phyloP scores from a whole-genome alignment of 495 filamentous ascomycete species.

The Aspergillus ellipticus region DNA sequence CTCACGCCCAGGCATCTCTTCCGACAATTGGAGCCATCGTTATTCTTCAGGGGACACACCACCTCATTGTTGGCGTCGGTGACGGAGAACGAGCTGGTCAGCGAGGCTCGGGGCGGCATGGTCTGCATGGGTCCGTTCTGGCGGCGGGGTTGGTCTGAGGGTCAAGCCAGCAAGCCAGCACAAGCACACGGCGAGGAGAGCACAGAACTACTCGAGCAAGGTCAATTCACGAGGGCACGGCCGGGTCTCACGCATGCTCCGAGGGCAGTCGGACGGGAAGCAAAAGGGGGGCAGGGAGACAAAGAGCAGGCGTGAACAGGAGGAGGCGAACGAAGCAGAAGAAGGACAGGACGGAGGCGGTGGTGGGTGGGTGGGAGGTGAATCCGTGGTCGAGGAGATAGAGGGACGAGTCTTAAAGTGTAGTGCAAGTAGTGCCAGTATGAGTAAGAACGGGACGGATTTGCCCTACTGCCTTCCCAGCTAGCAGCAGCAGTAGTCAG shows the following conservation, averaged over 20 bases:
- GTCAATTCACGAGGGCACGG: conserved; percentile 13
- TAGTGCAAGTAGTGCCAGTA: not conserved
- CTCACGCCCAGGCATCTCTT: conserved; percentile 97
- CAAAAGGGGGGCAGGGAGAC: not conserved
- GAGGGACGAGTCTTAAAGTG: not conserved
- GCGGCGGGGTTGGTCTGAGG: conserved; percentile 17
- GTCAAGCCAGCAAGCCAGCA: conserved; percentile 8
- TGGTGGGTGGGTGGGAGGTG: not conserved
- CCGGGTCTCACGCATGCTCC: conserved; percentile 13
- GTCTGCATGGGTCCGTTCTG: conserved; percentile 45
- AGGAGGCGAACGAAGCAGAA: not conserved
- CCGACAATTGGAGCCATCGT: conserved; percentile 95
- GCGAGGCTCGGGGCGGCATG: conserved; percentile 84
- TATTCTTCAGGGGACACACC: conserved; percentile 91
- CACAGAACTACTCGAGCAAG: conserved; percentile 1
- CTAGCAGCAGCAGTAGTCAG: not conserved
- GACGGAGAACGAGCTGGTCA: conserved; percentile 88
- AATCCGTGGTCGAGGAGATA: not conserved
- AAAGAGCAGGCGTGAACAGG: not conserved
- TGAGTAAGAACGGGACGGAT: not conserved
- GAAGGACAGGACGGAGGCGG: not conserved
- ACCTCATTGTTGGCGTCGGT: conserved; percentile 92
- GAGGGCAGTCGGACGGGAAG: not conserved
- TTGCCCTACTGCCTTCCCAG: not conserved
- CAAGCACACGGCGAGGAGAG: conserved; percentile 1